Evolutionary conservation across 345 rosid species (phyloP).

Genomic region (Populus nigra): DNA sequence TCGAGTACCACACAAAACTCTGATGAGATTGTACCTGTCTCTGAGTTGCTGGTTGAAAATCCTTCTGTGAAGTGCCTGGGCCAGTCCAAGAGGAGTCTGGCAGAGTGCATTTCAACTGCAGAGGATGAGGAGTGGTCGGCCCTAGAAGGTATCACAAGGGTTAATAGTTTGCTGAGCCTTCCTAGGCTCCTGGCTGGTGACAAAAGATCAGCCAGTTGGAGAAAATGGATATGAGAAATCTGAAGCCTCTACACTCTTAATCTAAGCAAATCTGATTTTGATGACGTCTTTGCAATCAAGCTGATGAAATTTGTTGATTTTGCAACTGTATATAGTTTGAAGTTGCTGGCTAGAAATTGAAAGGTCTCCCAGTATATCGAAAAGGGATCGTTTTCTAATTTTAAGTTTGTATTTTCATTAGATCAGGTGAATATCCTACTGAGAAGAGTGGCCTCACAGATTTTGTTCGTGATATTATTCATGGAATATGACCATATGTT

Average conservation of each 20-base stretch:
- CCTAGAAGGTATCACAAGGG: constrained; percentile 85
- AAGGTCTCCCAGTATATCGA: not conserved
- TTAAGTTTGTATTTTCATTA: constrained; percentile 3
- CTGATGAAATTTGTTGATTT: not conserved
- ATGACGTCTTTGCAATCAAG: not conserved
- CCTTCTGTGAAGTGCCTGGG: constrained; percentile 19
- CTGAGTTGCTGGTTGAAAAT: constrained; percentile 48
- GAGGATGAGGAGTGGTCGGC: constrained; percentile 98
- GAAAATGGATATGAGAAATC: constrained; percentile 63
- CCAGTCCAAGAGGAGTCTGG: constrained; percentile 64
- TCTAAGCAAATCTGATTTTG: not conserved
- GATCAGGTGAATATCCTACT: not conserved
- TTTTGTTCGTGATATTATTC: constrained; percentile 15
- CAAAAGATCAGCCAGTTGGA: constrained; percentile 67
- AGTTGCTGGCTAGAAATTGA: constrained; percentile 3
- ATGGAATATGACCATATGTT: not conserved
- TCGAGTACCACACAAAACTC: constrained; percentile 26
- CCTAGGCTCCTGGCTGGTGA: constrained; percentile 77
- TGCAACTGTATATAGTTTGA: not conserved
- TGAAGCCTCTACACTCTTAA: not conserved
- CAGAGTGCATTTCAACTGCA: constrained; percentile 63
- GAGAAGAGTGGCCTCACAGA: not conserved
- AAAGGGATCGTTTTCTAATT: too few species aligned
- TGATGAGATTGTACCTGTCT: constrained; percentile 61
- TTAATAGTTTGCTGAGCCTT: constrained; percentile 84